Base-by-base conservation (phyloP, 768 basidiomycete species). In the Hydnomerulius pinastri region DNA sequence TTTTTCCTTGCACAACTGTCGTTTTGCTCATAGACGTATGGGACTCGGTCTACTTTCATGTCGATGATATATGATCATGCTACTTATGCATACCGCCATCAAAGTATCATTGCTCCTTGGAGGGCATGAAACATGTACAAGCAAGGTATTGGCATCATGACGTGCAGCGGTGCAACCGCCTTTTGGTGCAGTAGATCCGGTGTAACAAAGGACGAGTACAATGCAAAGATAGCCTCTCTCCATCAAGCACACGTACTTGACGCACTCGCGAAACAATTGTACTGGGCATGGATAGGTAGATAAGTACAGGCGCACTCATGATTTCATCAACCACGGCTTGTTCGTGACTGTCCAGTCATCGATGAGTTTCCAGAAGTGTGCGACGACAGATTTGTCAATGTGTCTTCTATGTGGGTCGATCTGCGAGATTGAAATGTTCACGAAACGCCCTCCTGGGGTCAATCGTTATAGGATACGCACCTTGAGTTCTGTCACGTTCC, bases 401-500 rank as follows among this genome's bases (percentile, higher is more conserved):
- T 98, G 94, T 56, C 97, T 81, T 54, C 92, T 80, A 55, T 86
- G 78, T 11, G 85, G 87, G 60, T 99, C 96, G 58, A 98, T 93
- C 95, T 97, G 51, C 1, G 21, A 23, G 10, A 11, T 11, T 12
- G 43, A 28, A 27, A 36, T 20, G 29, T 15, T 24, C 21, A 51
- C 46, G 21, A 43, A 11, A 13, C 4, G 39, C 18, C 23, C n/a
- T 6, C n/a, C 23, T 15, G 3, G 27, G n/a, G 13, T 23, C 0
- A 0, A 15, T 29, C 13, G 13, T 15, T 48, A 43, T 46, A 18
- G 29, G 4, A 15, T 15, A 48, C 72, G 41, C 55, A 90, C 95
- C 80, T 92, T 93, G 54, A 98, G 79, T 63, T 96, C 91, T 0
- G 90, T 90, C 15, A 99, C 96, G 58, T 98, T 98, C 97, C 97